Evolutionary conservation across 2,329 filamentous ascomycete genomes (phyloP).

Genomic region (Cercospora sp.): DNA sequence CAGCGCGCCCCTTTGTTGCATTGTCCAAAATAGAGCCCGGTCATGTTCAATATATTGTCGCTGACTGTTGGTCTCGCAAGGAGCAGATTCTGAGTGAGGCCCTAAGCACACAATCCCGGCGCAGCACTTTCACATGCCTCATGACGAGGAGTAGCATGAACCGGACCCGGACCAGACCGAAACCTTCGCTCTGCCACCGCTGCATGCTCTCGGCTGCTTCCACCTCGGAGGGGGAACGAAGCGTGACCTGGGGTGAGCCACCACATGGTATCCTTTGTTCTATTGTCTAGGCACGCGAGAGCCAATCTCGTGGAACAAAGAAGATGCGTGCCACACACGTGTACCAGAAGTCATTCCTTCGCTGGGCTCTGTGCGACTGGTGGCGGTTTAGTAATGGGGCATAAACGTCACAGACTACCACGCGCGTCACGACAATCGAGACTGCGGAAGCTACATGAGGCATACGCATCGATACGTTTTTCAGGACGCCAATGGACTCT

Average conservation of each 20-base stretch:
- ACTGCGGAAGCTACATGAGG: neutral
- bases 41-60: neutral
- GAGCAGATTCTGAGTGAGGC: neutral
- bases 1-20: neutral
- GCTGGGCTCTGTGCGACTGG: neutral
- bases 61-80: neutral
- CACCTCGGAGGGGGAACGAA: neutral
- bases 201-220: neutral
- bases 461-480: neutral
- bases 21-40: neutral
- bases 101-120: neutral
- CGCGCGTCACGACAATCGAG: neutral
- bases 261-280: neutral
- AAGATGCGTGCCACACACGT: neutral
- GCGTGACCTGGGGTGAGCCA: neutral
- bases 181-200: neutral
- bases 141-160: neutral
- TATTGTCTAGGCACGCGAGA: neutral
- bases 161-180: neutral
- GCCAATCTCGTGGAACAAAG: constrained; percentile 1
- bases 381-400: neutral
- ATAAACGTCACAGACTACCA: neutral
- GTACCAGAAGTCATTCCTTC: neutral
- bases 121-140: neutral
- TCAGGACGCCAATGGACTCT: neutral